phyloP scores from a whole-genome alignment of 805 yeast genomes.

The Ogataea haglerorum region DNA sequence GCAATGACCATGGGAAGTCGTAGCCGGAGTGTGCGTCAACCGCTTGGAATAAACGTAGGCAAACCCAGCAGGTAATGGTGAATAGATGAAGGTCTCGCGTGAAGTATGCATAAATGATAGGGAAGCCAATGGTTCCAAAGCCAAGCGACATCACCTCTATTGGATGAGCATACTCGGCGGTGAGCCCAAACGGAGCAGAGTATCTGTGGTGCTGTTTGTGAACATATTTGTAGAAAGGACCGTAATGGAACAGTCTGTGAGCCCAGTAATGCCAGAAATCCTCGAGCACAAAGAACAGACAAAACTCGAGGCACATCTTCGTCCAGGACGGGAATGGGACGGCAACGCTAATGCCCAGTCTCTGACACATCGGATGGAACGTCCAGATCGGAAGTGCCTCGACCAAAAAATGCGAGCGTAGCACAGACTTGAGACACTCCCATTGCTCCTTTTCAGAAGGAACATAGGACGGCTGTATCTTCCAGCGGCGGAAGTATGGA shows the following conservation, averaged over 20 bases:
- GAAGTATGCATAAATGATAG: conserved; percentile 49
- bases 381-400: conserved; percentile 63
- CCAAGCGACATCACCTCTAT: conserved; percentile 55
- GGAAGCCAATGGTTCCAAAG: conserved; percentile 59
- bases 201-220: conserved; percentile 61
- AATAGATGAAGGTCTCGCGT: conserved; percentile 49
- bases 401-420: conserved; percentile 53
- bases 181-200: conserved; percentile 60
- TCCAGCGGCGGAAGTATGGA: conserved; percentile 49
- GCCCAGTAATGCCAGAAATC: conserved; percentile 63
- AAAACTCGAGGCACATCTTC: conserved; percentile 43
- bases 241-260: conserved; percentile 54
- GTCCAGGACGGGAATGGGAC: conserved; percentile 52
- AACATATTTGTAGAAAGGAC: conserved; percentile 52
- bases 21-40: conserved; percentile 62
- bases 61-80: conserved; percentile 52
- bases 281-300: conserved; percentile 49
- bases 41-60: conserved; percentile 52
- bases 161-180: conserved; percentile 64
- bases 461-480: conserved; percentile 50
- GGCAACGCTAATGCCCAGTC: conserved; percentile 44
- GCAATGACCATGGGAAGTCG: conserved; percentile 60
- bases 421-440: conserved; percentile 58
- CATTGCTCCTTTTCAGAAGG: conserved; percentile 57
- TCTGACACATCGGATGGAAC: conserved; percentile 53